Evolutionary conservation across 768 basidiomycete genomes (phyloP), one percentile per base, ranked within the genome.

Genomic region (Chiua virens): DNA sequence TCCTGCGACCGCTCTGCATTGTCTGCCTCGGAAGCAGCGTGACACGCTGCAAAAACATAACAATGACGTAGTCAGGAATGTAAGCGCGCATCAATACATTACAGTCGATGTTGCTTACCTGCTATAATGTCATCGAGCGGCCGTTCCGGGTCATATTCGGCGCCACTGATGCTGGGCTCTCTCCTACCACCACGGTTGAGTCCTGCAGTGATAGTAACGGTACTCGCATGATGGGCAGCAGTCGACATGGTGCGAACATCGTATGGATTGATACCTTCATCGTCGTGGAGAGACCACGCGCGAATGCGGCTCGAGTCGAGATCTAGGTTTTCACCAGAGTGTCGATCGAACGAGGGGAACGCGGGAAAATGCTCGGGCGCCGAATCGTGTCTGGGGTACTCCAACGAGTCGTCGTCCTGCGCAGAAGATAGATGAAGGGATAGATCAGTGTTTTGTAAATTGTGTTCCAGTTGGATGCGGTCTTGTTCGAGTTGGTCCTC

Each of bases 151-250:
- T 93, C 91, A 55, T 89, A 93, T 63, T 93, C 91, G 37, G 86
- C 86, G 35, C 85, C 88, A 65, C 85, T 88, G 45, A 87, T 62
- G 58, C 83, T 78, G 17, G 73, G 64, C 58, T 88, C 85, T 51
- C 84, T 72, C 42, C 77, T 73, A 18, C 66, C 68, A 38, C 55
- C 53, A 3, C 82, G 75, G 3, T 75, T 76, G 10, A 96, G 77
- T 1, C 94, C 93, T 4, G 92, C 90, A 46, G 80, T 88, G 17
- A 97, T 77, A 0, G 94, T 96, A 46, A 96, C 74, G 3, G 83
- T 91, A 56, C 87, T 91, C 22, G 91, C 92, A 69, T 97, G 94
- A 68, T 97, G 94, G 1, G 86, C 90, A 9, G 82, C 83, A 0
- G 93, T 95, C 0, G 90, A 93, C 52, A 91, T 68, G 0, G 87